Evolutionary conservation across 768 basidiomycete genomes (phyloP), one percentile per base, ranked within the genome.

Genomic region (Leucocoprinus leucothites): DNA sequence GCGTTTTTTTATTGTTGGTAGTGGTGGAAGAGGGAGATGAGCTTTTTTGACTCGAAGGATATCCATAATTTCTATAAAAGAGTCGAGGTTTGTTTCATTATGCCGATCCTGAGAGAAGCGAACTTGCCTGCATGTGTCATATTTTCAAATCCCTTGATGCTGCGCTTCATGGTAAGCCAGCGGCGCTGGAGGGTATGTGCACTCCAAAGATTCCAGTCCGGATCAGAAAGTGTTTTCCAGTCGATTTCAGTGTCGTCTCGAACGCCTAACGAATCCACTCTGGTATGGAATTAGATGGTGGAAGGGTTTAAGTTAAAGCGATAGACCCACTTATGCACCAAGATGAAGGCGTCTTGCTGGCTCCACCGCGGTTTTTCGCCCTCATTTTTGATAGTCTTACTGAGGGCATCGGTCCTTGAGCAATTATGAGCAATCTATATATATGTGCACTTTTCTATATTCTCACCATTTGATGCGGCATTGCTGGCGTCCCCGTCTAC

Each of bases 391-490:
- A 87, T 72, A 19, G 78, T 82, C 63, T 86, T 84, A 57, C 82
- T 86, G 41, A 93, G 69, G 0, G 83, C 79, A 70, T 92, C 90
- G 26, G 86, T 89, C 91, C 89, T 91, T 57, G 1, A 41, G 26
- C 19, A 53, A 44, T 2, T 13, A n/a, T 19, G 40, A 46, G 35
- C 56, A 9, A 48, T 19, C 38, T 56, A n/a, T 14, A 45, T 13
- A 36, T 25, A 13, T 16, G 24, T 48, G 11, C 53, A 3, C 3
- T n/a, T n/a, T 24, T 31, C 38, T 14, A 49, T 38, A 25, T 9
- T 40, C 69, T 51, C 57, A 89, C 90, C 91, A 94, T 80, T 94
- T 94, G 42, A 88, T 89, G 46, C 91, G 79, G 72, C 91, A 93
- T 66, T 94, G 91, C 62, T 91, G 88, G 59, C 91, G 77, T 34